phyloP scores from a whole-genome alignment of 192 early-diverging fungal genomes.

The Entomortierella lignicola region DNA sequence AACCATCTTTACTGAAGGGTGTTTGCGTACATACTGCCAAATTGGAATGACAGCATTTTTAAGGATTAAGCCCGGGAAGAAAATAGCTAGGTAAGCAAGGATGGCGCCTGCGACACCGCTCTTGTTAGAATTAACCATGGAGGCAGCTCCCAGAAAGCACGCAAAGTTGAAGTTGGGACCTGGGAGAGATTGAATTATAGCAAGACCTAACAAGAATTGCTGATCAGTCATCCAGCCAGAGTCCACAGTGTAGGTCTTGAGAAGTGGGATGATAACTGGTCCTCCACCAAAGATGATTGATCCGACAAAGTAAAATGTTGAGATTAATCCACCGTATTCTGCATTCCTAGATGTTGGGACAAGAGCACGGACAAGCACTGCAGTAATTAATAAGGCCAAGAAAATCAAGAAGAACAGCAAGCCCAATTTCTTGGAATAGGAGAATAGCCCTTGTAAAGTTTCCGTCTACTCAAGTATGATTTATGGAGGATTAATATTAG shows the following conservation, averaged over 20 bases:
- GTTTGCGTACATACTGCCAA: slow-evolving; percentile 65
- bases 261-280: slow-evolving; percentile 70
- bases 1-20: slow-evolving; percentile 52
- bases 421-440: slow-evolving; percentile 51
- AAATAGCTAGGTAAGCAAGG: slow-evolving; percentile 68
- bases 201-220: slow-evolving; percentile 73
- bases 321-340: slow-evolving; percentile 36
- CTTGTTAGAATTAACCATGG: slow-evolving; percentile 51
- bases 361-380: slow-evolving; percentile 53
- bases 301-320: slow-evolving; percentile 68
- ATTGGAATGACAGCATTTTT: slow-evolving; percentile 69
- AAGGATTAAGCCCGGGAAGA: slow-evolving; percentile 69
- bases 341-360: slow-evolving; percentile 20
- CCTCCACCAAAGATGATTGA: slow-evolving; percentile 75
- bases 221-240: slow-evolving; percentile 63
- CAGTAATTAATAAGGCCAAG: slow-evolving; percentile 60
- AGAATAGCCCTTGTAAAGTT: slow-evolving; percentile 10
- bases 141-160: slow-evolving; percentile 70
- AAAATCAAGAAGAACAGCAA: slow-evolving; percentile 57
- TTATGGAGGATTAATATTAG: neutral
- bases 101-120: slow-evolving; percentile 60
- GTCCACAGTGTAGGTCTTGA: slow-evolving; percentile 66
- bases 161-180: slow-evolving; percentile 80
- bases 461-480: neutral
- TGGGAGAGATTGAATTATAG: slow-evolving; percentile 66